Evolutionary conservation across 768 basidiomycete genomes (phyloP).

Genomic region (Mrakia hoshinonis): DNA sequence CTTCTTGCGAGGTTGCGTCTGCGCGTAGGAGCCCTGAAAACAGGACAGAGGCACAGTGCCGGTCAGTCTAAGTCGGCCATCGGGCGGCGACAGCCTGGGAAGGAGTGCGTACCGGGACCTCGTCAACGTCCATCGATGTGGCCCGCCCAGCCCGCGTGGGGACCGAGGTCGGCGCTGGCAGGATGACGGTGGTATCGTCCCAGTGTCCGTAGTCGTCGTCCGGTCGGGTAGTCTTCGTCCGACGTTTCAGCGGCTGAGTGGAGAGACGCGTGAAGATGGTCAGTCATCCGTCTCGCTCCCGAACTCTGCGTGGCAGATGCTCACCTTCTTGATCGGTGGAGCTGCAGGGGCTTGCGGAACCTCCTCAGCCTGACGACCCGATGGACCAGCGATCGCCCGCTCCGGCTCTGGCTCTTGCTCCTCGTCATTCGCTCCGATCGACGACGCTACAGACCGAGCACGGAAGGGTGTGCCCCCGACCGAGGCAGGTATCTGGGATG

Average conservation of each 20-base stretch:
- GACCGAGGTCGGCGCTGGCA: neutral
- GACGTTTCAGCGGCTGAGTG: neutral
- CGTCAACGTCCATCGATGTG: neutral
- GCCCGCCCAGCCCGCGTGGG: too few species aligned
- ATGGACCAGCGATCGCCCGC: neutral
- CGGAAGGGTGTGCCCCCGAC: neutral
- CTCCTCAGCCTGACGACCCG: neutral
- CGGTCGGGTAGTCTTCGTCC: neutral
- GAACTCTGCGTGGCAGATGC: neutral
- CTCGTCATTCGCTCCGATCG: neutral
- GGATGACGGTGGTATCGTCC: neutral
- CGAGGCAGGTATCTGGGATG: slow-evolving; percentile 4
- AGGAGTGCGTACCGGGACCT: neutral
- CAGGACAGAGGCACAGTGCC: too few species aligned
- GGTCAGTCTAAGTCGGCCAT: too few species aligned
- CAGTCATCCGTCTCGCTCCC: neutral
- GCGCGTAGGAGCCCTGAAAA: neutral
- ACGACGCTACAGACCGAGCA: neutral
- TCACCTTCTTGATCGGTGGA: neutral
- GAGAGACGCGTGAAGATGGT: neutral
- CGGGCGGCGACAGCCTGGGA: too few species aligned
- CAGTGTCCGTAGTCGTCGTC: neutral
- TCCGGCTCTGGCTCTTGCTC: neutral
- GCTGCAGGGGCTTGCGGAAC: neutral
- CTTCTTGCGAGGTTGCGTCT: neutral